Evolutionary conservation across 331 rosid species (phyloP), one percentile per base, ranked within the genome.

Genomic region (Cydonia oblonga): DNA sequence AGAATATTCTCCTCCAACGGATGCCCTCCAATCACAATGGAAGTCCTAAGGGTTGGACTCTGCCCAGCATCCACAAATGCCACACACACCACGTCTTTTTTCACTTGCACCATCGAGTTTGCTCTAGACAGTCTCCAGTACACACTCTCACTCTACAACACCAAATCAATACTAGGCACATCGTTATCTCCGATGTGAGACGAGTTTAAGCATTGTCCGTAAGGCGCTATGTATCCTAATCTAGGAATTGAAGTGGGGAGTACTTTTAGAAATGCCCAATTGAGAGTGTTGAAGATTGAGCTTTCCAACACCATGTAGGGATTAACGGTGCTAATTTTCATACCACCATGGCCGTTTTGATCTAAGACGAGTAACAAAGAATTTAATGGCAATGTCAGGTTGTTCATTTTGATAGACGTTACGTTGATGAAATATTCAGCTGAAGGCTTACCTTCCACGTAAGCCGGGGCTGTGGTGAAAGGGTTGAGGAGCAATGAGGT

Each of bases 71-170:
- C 84, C 65, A 83, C 67, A 42, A 86, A 77, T 16, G 82, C 87
- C 42, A 86, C 69, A 46, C 91, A 86, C 75, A 81, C 19, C 38
- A 82, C 90, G 3, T 78, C 84, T 0, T 71, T 15, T 54, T 3
- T 81, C 1, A 85, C 86, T 57, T 30, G 10, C 42, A 79, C 86
- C 95, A 86, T 85, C 0, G 88, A 86, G 69, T 89, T 89, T 24
- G 86, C 75, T 2, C 82, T 86, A 15, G 64, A 12, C 2, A 89
- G 75, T 35, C 83, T 85, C 90, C 88, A 81, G 2, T 64, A 57
- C 38, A 66, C 81, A 8, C 52, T 81, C 79, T 84, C 85, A 33
- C 86, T 81, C 78, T 86, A 85, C 38, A 89, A 44, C 30, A 82
- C 87, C 4, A 86, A 24, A 4, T 86, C 89, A 44, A 86, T 76